A percentile compares a stretch with the other conserved stretches of the same genome.
Conservation (phyloP, 352 stramenopile genomes). For the Pythium dissotocum region DNA sequence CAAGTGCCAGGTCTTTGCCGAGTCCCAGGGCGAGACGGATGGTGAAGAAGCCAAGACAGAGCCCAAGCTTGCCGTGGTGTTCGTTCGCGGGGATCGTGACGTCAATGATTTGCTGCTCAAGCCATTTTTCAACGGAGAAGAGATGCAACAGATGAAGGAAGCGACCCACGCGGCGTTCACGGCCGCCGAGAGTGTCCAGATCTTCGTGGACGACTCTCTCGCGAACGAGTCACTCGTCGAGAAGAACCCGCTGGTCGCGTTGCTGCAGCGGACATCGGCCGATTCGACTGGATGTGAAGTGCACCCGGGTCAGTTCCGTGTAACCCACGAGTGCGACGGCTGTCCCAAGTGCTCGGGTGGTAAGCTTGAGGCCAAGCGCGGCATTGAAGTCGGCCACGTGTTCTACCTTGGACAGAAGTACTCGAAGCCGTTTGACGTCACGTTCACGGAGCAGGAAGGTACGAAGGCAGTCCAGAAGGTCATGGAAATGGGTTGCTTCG, state of each 20-base stretch:
- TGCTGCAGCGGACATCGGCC: conserved; percentile 2
- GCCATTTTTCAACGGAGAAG: conserved; percentile 61
- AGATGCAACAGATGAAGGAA: conserved; percentile 42
- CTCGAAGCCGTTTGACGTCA: conserved; percentile 75
- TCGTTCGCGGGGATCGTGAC: conserved; percentile 57
- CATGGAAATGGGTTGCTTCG: conserved; percentile 90
- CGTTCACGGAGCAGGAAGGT: conserved; percentile 44
- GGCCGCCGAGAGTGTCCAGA: conserved; percentile 14
- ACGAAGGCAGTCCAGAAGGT: conserved; percentile 41
- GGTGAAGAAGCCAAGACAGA: conserved; percentile 10
- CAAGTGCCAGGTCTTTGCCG: conserved; percentile 33
- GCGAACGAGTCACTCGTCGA: conserved; percentile 1
- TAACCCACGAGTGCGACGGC: conserved; percentile 62
- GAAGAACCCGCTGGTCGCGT: conserved; percentile 11
- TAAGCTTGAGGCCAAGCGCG: conserved; percentile 65
- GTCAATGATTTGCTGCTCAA: conserved; percentile 77
- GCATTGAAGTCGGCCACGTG: conserved; percentile 89
- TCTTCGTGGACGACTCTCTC: conserved; percentile 79
- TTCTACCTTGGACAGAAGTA: conserved; percentile 92
- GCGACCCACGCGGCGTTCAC: conserved; percentile 16
- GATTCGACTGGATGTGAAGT: conserved; percentile 12
- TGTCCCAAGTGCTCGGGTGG: conserved; percentile 44
- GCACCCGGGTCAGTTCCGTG: conserved; percentile 58
- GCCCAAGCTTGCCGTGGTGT: conserved; percentile 36
- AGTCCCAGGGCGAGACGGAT: conserved; percentile 25